Evolutionary conservation across 2,329 filamentous ascomycete species (phyloP), one percentile per base, ranked within the genome.

Genomic region (Talaromyces sp.): DNA sequence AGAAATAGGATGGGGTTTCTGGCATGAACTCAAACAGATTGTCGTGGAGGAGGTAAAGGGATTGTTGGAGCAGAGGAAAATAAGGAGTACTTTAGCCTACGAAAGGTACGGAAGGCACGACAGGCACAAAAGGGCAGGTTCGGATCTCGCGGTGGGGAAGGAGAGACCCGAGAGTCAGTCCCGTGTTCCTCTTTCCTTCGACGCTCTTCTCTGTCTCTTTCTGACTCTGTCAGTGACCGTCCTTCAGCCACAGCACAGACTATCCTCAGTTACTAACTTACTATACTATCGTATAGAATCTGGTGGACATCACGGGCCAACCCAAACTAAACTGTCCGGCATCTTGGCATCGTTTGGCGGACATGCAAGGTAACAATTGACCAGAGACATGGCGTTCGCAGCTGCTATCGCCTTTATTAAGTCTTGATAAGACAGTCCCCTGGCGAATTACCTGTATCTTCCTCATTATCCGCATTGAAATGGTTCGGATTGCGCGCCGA

Each of bases 81-180:
- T 53, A 31, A 51, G 49, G 49, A 53, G 49, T 53, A 17, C n/a
- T 6, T 13, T 27, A 29, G 25, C 15, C 47, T 49, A 22, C 43
- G 43, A 22, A 47, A 25, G 22, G 47, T 25, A 27, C 47, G 22
- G 25, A 27, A 51, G 47, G 47, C 22, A 27, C 45, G 45, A 49
- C 45, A 49, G 45, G 45, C 8, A 49, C 45, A 15, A 49, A n/a
- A 53, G 49, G 47, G 25, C 49, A 19, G 29, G 29, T 54, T 54
- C 51, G 29, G 51, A n/a, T 54, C 49, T 54, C 49, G 49, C 49
- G n/a, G 51, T 54, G 51, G 51, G 51, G 51, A 54, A 54, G 51
- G 51, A 54, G 29, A 27, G 22, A 51, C 25, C 47, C 47, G 25
- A 51, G 47, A 27, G 47, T 17, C 47, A 27, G 51, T 53, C 47